These are phyloP conservation scores for Primulina tabacum DNA, from an alignment of 257 asterid species.

Conservation along the genomic window DNA sequence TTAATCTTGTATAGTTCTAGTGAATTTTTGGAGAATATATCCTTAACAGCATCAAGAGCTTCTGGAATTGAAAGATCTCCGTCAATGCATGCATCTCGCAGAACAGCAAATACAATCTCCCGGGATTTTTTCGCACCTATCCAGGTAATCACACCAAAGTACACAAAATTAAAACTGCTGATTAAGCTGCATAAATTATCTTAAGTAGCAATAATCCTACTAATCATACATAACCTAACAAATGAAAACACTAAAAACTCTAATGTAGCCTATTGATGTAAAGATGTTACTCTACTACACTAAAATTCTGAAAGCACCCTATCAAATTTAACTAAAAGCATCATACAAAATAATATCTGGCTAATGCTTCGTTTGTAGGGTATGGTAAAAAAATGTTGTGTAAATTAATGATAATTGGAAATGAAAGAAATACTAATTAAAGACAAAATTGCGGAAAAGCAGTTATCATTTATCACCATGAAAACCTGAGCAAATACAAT, in stretches of 20 bases:
- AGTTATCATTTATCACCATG: neutral
- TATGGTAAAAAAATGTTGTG: too few species aligned
- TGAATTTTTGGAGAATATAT: constrained; percentile 64
- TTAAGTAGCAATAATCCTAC: too few species aligned
- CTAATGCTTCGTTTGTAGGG: too few species aligned
- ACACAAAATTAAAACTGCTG: neutral
- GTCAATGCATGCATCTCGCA: constrained; percentile 71
- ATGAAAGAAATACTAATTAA: neutral
- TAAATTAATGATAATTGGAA: too few species aligned
- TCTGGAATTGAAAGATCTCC: constrained; percentile 87
- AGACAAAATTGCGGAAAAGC: constrained; percentile 11
- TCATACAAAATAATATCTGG: too few species aligned
- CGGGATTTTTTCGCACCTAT: constrained; percentile 91
- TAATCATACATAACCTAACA: too few species aligned
- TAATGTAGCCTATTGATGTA: too few species aligned
- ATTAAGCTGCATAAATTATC: too few species aligned
- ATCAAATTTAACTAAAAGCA: too few species aligned
- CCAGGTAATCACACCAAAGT: constrained; percentile 20
- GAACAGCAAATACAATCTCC: constrained; percentile 67
- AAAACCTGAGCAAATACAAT: neutral
- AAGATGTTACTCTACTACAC: too few species aligned
- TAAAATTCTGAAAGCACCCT: too few species aligned
- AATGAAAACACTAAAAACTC: too few species aligned
- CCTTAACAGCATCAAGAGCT: constrained; percentile 69
- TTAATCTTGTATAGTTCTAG: constrained; percentile 66